Conservation (phyloP, 2,329 filamentous ascomycete species). For the Cladosporium sp. region DNA sequence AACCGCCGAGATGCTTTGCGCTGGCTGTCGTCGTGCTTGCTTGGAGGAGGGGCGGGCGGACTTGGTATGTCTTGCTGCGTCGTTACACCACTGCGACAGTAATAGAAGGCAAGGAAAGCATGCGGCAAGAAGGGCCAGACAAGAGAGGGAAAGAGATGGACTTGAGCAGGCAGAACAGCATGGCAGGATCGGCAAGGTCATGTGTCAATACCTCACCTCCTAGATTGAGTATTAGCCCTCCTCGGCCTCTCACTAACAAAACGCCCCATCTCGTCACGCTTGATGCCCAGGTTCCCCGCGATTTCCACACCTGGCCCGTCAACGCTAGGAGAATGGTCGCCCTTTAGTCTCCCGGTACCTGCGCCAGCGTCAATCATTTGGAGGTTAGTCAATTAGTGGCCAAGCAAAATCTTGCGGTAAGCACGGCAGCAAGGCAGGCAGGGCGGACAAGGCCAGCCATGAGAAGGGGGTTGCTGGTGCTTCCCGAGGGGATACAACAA, state of each 20-base stretch:
- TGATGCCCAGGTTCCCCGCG: too few relatives aligned
- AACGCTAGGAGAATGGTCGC: background rate
- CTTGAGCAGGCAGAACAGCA: background rate
- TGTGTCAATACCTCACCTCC: background rate
- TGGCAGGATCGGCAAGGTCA: constrained; percentile 8
- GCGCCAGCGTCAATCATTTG: background rate
- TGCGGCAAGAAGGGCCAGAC: background rate
- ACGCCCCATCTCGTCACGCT: too few relatives aligned
- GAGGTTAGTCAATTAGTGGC: too few relatives aligned
- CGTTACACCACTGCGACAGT: too few relatives aligned
- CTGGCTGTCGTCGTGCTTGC: background rate
- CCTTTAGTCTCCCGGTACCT: background rate
- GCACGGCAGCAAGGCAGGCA: background rate
- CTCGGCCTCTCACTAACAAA: too few relatives aligned
- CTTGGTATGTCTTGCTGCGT: too few relatives aligned
- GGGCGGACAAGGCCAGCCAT: too few relatives aligned
- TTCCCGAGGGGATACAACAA: too few relatives aligned
- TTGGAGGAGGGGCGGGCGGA: background rate
- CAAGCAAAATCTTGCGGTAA: background rate
- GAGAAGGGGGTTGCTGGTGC: background rate
- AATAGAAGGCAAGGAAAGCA: background rate
- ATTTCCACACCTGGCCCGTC: background rate
- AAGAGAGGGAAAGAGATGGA: background rate
- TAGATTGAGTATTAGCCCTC: too few relatives aligned
- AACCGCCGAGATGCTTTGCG: constrained; percentile 1